Base-by-base conservation (phyloP, 202 grass and related monocot genomes). In the Panicum hallii region DNA sequence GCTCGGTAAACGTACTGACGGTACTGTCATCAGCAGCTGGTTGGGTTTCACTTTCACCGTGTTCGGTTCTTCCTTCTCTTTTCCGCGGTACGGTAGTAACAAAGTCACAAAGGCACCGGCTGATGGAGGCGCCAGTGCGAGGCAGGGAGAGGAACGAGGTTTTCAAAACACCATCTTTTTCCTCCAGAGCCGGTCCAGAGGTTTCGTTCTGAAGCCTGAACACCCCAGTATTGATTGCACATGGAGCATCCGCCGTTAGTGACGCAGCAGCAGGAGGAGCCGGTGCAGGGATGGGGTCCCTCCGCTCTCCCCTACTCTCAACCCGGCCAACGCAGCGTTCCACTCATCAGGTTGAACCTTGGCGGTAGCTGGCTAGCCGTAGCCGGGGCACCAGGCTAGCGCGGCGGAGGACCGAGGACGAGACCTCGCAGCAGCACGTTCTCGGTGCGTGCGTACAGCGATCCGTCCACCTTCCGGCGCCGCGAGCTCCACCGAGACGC, bases 191-290 rank as follows among this genome's bases (percentile, higher is more conserved):
- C 26, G 4, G 74, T 44, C 10, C 67, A 52, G 49, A 48, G 40
- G 28, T 42, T 71, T 58, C 6, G 20, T 11, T 80, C 50, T 79
- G 4, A 38, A 38, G 36, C 4, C 36, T 38, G 68, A 52, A 52
- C 68, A 50, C 61, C 67, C 5, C 1, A 12, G 50, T 12, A 80
- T 80, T 89, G 70, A 89, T 80, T 53, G 82, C 82, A 89, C 82
- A 85, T 85, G 82, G 87, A 85, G 82, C 75, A 84, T 67, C 70
- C 62, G 61, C 61, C 49, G 54, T 14, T 22, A 62, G 60, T 34
- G 81, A 80, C 10, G 43, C 75, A 49, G 22, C 68, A 20, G 75
- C 75, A 61, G 68, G 67, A 36, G 11, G 67, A 26, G 26, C 26
- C 54, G 42, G 47, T 16, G 67, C 58, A 67, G 65, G 9, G 20